These are phyloP conservation scores for Salix koriyanagi DNA, from an alignment of 345 rosid species.

Conservation along the genomic window DNA sequence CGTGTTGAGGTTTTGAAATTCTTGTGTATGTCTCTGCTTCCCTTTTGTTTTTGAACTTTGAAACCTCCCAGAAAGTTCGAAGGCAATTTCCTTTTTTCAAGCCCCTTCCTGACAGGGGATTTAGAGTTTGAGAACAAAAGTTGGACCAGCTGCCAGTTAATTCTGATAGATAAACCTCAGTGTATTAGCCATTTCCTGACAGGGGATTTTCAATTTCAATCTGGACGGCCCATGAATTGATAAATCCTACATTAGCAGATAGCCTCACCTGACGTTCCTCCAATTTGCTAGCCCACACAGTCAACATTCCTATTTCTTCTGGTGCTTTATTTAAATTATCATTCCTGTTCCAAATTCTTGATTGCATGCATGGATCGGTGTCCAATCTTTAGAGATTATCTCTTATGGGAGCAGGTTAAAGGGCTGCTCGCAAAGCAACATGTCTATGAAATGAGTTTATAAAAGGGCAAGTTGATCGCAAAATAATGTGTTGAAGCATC, in stretches of 20 bases:
- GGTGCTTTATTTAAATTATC: background rate
- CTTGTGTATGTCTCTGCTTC: no score
- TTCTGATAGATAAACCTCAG: background rate
- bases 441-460: background rate
- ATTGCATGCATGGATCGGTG: background rate
- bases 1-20: no score
- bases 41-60: no score
- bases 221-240: background rate
- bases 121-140: background rate
- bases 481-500: background rate
- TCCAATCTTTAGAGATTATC: background rate
- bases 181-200: background rate
- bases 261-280: no score
- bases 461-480: no score
- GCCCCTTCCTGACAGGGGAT: background rate
- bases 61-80: background rate
- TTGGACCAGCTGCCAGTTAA: background rate
- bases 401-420: background rate
- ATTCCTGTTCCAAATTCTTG: background rate
- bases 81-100: background rate
- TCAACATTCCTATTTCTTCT: background rate
- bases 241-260: background rate
- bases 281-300: no score
- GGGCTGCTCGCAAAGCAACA: background rate
- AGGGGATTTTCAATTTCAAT: background rate